Percentiles rank a stretch among this genome's conserved stretches.
phyloP scores from a whole-genome alignment of 352 stramenopile species.

The Detonula confervacea region DNA sequence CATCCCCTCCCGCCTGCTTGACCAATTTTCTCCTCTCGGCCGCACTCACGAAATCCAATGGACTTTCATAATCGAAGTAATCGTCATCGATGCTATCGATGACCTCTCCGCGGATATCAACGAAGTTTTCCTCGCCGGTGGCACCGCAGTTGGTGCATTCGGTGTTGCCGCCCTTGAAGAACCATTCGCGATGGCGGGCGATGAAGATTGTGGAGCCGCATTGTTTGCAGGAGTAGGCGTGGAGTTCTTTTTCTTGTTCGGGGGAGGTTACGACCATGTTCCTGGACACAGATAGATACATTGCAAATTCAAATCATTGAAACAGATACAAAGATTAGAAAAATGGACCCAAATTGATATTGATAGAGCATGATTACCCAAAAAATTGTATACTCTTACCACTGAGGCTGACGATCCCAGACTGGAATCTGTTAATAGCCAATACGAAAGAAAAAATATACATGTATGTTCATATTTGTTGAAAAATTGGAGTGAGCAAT shows the following conservation, averaged over 20 bases:
- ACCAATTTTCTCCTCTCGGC: conserved; percentile 70
- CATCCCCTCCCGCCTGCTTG: conserved; percentile 70
- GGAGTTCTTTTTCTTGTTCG: conserved; percentile 83
- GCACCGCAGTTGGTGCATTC: conserved; percentile 78
- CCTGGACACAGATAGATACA: conserved; percentile 24
- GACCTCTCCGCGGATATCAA: conserved; percentile 72
- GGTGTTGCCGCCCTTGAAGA: conserved; percentile 76
- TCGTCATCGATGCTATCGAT: conserved; percentile 76
- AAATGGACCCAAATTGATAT: no score
- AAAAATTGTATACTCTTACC: conserved; percentile 16
- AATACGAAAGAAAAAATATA: no score
- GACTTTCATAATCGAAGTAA: conserved; percentile 82
- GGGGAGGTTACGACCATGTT: conserved; percentile 82
- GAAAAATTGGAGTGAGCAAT: no score
- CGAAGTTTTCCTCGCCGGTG: conserved; percentile 78
- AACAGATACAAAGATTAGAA: no score
- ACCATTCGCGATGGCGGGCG: conserved; percentile 77
- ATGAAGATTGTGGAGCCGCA: conserved; percentile 81
- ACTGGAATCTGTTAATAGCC: conserved; percentile 78
- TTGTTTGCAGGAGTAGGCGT: conserved; percentile 76
- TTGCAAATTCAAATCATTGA: no score
- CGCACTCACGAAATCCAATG: conserved; percentile 77
- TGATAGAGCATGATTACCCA: neutral
- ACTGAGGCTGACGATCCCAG: conserved; percentile 83
- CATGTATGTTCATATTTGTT: no score